Evolutionary conservation across 768 basidiomycete genomes (phyloP).

Genomic region (Mycena floridula): DNA sequence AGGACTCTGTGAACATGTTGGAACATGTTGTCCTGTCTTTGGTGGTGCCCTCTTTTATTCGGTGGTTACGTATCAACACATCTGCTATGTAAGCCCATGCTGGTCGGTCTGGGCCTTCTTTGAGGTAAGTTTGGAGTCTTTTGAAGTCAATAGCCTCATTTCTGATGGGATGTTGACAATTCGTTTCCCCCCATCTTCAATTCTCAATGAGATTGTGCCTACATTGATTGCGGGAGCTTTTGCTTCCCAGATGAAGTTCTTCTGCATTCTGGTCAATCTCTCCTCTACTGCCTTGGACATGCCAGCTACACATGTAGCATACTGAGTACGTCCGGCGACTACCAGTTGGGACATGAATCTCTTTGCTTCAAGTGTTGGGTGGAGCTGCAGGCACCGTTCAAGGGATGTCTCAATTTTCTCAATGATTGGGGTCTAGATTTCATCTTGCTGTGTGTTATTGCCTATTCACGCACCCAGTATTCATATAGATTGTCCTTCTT

Average conservation of each 20-base stretch:
- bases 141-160: not conserved
- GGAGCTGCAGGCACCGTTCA: slow-evolving; percentile 1
- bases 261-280: slow-evolving; percentile 9
- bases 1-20: not conserved
- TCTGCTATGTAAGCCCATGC: not conserved
- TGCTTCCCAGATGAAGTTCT: slow-evolving; percentile 14
- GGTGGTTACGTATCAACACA: not conserved
- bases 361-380: slow-evolving; percentile 14
- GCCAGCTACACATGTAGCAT: slow-evolving; percentile 20
- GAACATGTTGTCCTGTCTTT: no score
- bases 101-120: not conserved
- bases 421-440: slow-evolving; percentile 9
- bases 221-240: not conserved
- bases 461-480: slow-evolving; percentile 18
- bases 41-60: not conserved
- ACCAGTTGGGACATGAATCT: slow-evolving; percentile 13
- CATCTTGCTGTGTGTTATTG: slow-evolving; percentile 8
- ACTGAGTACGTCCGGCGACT: slow-evolving; percentile 18
- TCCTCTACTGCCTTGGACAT: slow-evolving; percentile 17
- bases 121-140: not conserved
- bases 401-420: slow-evolving; percentile 15
- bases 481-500: slow-evolving; percentile 9
- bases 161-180: not conserved
- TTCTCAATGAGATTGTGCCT: not conserved
- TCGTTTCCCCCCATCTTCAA: not conserved